A percentile compares a stretch with the other conserved stretches of the same genome.
Evolutionary conservation across 2,329 filamentous ascomycete genomes (phyloP).

Genomic region (Penicillium brasilianum): DNA sequence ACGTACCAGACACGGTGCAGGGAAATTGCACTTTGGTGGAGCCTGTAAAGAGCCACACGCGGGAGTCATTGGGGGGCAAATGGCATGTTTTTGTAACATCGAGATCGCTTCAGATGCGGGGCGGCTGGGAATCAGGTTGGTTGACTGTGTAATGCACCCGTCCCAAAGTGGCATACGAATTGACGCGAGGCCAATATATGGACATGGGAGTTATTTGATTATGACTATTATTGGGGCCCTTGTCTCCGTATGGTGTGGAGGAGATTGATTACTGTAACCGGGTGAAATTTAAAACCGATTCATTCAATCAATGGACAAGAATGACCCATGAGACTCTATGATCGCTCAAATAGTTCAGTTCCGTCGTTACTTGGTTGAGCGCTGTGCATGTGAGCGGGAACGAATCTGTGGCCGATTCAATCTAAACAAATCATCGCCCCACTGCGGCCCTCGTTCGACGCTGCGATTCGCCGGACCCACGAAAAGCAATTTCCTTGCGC

Average conservation of each 20-base stretch:
- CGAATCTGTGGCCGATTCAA: neutral
- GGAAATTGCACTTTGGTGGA: neutral
- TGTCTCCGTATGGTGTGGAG: neutral
- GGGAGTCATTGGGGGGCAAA: neutral
- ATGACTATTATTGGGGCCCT: neutral
- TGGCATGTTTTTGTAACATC: neutral
- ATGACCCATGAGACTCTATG: no score
- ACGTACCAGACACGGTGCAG: neutral
- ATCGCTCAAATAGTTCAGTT: no score
- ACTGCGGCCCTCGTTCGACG: neutral
- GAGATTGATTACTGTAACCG: no score
- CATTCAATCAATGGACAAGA: neutral
- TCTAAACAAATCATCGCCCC: neutral
- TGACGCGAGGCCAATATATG: neutral
- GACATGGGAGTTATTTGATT: neutral
- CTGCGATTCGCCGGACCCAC: neutral
- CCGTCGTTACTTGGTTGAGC: no score
- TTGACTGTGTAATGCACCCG: neutral
- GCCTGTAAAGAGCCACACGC: neutral
- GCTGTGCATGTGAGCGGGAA: neutral
- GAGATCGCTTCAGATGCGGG: neutral
- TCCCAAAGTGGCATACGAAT: neutral
- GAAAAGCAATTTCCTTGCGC: neutral
- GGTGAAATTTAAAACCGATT: no score
- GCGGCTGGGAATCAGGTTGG: neutral